phyloP scores from a whole-genome alignment of 1,284 basidiomycete species.

The Cryptococcus jaspeensis region DNA sequence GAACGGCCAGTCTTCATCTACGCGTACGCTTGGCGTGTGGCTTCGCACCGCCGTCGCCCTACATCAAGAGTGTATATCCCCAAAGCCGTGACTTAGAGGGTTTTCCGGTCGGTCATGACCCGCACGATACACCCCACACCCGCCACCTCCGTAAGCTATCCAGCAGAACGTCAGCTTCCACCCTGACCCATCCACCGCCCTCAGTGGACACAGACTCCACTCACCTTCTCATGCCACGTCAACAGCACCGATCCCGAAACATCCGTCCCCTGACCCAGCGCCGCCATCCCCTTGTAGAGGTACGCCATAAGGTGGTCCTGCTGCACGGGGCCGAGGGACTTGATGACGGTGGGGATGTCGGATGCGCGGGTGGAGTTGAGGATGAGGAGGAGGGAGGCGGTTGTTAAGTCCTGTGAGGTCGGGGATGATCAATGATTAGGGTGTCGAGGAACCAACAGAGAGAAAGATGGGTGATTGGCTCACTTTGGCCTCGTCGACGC shows the following conservation, averaged over 20 bases:
- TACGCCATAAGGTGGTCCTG: conserved; percentile 98
- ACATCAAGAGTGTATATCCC: not conserved
- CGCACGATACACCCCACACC: conserved; percentile 96
- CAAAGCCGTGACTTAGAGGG: conserved; percentile 58
- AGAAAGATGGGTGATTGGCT: conserved; percentile 24
- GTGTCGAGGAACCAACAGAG: not conserved
- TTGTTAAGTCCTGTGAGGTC: conserved; percentile 64
- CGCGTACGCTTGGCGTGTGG: no score
- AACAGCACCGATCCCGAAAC: conserved; percentile 85
- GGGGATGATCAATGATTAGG: not conserved
- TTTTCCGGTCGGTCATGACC: conserved; percentile 91
- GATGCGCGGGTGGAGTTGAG: conserved; percentile 91
- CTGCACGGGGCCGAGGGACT: conserved; percentile 69
- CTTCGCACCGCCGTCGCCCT: no score
- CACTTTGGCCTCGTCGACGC: conserved; percentile 86
- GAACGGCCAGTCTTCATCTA: no score
- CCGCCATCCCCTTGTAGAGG: conserved; percentile 70
- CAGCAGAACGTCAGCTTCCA: not conserved
- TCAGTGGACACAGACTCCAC: conserved; percentile 23
- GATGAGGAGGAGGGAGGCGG: conserved; percentile 83
- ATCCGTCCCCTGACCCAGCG: conserved; percentile 72
- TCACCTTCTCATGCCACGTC: conserved; percentile 93
- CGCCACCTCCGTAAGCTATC: conserved; percentile 86
- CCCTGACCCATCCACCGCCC: not conserved
- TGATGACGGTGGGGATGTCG: conserved; percentile 78